These are phyloP conservation scores for Candida vartiovaarae DNA, from an alignment of 805 yeast genomes.

Conservation along the genomic window DNA sequence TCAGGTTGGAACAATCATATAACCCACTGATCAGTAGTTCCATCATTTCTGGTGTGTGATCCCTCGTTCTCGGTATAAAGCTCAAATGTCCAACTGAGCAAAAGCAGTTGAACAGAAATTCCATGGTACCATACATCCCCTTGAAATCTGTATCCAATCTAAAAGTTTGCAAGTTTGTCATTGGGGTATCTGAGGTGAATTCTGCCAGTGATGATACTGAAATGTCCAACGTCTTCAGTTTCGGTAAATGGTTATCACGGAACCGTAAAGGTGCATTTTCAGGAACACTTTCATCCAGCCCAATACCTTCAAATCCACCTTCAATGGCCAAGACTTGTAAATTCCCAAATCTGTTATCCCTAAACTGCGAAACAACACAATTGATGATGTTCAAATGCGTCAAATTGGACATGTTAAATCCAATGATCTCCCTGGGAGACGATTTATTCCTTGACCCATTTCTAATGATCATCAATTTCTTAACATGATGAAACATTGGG, in stretches of 20 bases:
- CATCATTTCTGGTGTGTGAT: background rate
- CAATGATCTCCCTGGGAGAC: background rate
- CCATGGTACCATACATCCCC: slow-evolving; percentile 3
- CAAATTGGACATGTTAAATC: slow-evolving; percentile 1
- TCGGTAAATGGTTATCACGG: slow-evolving; percentile 4
- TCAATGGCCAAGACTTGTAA: too few relatives aligned
- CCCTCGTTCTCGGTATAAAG: background rate
- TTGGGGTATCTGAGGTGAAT: background rate
- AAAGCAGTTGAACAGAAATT: slow-evolving; percentile 3
- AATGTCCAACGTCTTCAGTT: slow-evolving; percentile 2
- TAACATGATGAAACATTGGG: background rate
- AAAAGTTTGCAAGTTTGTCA: slow-evolving; percentile 2
- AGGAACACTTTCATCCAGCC: too few relatives aligned
- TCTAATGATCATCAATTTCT: background rate
- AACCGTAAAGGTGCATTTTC: background rate
- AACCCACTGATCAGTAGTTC: background rate
- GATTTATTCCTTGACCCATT: background rate
- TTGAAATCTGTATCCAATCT: slow-evolving; percentile 8
- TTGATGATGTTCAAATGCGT: background rate
- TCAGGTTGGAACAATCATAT: background rate
- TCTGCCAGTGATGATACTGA: background rate
- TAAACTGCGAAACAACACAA: background rate
- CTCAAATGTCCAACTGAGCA: background rate
- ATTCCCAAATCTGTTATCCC: background rate
- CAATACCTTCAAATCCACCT: background rate